Evolutionary conservation across 2,329 filamentous ascomycete genomes (phyloP).

Genomic region (Aspergillus aculeatinus): DNA sequence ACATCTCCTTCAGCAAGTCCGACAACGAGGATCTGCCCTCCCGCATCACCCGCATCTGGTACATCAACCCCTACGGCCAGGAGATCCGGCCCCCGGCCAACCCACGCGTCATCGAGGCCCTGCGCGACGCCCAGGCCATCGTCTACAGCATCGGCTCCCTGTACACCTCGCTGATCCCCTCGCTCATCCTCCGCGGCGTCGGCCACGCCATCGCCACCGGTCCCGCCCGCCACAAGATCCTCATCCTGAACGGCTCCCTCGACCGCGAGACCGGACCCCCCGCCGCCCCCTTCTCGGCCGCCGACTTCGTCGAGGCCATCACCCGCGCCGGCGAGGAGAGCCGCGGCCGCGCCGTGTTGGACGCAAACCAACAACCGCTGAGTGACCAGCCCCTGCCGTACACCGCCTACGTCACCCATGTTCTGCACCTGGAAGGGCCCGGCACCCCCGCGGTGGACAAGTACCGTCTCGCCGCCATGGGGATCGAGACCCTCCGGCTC

Average conservation of each 20-base stretch:
- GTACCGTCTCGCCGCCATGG: constrained; percentile 60
- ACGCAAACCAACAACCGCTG: not conserved
- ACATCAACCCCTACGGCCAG: constrained; percentile 98
- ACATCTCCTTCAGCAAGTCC: constrained; percentile 77
- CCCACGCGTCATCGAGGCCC: constrained; percentile 69
- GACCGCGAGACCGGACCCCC: constrained; percentile 84
- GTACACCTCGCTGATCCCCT: constrained; percentile 86
- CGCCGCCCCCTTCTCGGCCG: constrained; percentile 63
- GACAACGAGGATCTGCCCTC: constrained; percentile 77
- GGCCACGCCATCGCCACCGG: constrained; percentile 61
- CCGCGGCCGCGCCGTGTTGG: constrained; percentile 44
- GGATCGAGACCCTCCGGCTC: constrained; percentile 74
- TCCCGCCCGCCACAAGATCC: constrained; percentile 65
- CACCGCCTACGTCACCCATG: constrained; percentile 73
- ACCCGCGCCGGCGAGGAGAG: constrained; percentile 71
- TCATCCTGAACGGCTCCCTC: constrained; percentile 78
- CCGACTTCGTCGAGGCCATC: constrained; percentile 81
- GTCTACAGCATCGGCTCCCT: constrained; percentile 93
- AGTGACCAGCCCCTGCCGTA: constrained; percentile 49
- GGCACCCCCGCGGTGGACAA: constrained; percentile 70
- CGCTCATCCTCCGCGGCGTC: constrained; percentile 73
- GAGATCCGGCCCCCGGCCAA: constrained; percentile 86
- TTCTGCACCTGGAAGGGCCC: constrained; percentile 74
- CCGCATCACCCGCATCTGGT: constrained; percentile 82
- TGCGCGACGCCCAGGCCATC: constrained; percentile 65